These are phyloP conservation scores for Fusarium aywerte DNA, from an alignment of 2,329 filamentous ascomycete genomes.

Conservation along the genomic window DNA sequence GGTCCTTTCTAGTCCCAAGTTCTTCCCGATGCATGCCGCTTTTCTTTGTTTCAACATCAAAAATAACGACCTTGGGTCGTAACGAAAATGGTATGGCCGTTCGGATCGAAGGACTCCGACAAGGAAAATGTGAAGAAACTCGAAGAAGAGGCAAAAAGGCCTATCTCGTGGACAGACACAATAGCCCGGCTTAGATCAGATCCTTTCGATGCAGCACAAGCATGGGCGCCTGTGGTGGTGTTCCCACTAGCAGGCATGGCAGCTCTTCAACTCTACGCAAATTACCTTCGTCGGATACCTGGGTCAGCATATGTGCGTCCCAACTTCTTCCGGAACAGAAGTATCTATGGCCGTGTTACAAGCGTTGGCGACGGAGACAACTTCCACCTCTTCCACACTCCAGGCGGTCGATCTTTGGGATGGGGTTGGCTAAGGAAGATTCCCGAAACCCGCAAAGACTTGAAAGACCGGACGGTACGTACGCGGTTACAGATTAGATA, in stretches of 20 bases:
- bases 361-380: slow-evolving; percentile 97
- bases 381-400: slow-evolving; percentile 94
- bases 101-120: slow-evolving; percentile 47
- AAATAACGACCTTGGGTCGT: slow-evolving; percentile 47
- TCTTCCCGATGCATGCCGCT: slow-evolving; percentile 24
- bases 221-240: slow-evolving; percentile 54
- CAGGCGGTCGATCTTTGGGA: slow-evolving; percentile 84
- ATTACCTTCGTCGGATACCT: slow-evolving; percentile 86
- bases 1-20: slow-evolving; percentile 19
- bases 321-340: slow-evolving; percentile 77
- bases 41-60: slow-evolving; percentile 31
- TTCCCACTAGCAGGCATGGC: slow-evolving; percentile 54
- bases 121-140: slow-evolving; percentile 38
- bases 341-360: slow-evolving; percentile 85
- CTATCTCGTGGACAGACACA: slow-evolving; percentile 55
- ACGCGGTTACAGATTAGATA: not conserved
- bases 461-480: slow-evolving; percentile 82
- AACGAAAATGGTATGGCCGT: slow-evolving; percentile 56
- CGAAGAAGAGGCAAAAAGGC: slow-evolving; percentile 38
- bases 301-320: slow-evolving; percentile 79
- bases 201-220: slow-evolving; percentile 51
- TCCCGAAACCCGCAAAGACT: slow-evolving; percentile 72
- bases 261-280: slow-evolving; percentile 69
- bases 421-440: slow-evolving; percentile 92
- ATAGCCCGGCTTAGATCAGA: slow-evolving; percentile 46